Conservation (phyloP, 371 early-diverging fungal species). For the Chytridium lagenaria region DNA sequence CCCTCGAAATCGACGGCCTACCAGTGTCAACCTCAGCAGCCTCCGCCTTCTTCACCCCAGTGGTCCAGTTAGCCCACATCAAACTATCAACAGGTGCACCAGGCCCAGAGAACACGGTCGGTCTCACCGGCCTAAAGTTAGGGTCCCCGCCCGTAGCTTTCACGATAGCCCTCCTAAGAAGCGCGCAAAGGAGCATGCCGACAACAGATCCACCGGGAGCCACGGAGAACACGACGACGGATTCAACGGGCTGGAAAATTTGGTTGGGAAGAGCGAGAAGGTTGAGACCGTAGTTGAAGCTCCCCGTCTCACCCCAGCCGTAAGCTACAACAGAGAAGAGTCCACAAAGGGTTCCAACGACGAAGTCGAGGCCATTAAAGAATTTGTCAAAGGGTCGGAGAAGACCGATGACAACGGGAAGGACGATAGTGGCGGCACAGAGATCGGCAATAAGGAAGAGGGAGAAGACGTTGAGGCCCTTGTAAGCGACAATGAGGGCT, state of each 20-base stretch:
- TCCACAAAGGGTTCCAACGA: conserved; percentile 16
- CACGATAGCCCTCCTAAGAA: not conserved
- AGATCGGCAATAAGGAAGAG: conserved; percentile 38
- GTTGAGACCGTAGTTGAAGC: not conserved
- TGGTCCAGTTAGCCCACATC: not conserved
- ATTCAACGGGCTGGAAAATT: conserved; percentile 12
- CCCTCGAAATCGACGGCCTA: not conserved
- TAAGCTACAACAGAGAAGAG: conserved; percentile 17
- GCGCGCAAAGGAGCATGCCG: conserved; percentile 3
- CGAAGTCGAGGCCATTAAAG: conserved; percentile 24
- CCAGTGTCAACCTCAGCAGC: not conserved
- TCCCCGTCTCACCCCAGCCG: conserved; percentile 13
- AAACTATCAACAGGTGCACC: conserved; percentile 8
- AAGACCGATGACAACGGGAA: conserved; percentile 23
- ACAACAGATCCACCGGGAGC: conserved; percentile 10
- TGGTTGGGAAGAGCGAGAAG: conserved; percentile 1
- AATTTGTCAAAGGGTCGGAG: conserved; percentile 4
- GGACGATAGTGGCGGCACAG: conserved; percentile 18
- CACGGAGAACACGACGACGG: conserved; percentile 19
- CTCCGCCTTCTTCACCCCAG: not conserved
- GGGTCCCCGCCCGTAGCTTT: conserved; percentile 2
- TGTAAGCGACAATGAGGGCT: conserved; percentile 21
- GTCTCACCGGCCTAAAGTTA: not conserved
- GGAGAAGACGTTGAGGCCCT: conserved; percentile 21
- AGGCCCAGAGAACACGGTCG: conserved; percentile 14